Evolutionary conservation across 1,284 basidiomycete species (phyloP).

Genomic region (Cutaneotrichosporon arboriforme): DNA sequence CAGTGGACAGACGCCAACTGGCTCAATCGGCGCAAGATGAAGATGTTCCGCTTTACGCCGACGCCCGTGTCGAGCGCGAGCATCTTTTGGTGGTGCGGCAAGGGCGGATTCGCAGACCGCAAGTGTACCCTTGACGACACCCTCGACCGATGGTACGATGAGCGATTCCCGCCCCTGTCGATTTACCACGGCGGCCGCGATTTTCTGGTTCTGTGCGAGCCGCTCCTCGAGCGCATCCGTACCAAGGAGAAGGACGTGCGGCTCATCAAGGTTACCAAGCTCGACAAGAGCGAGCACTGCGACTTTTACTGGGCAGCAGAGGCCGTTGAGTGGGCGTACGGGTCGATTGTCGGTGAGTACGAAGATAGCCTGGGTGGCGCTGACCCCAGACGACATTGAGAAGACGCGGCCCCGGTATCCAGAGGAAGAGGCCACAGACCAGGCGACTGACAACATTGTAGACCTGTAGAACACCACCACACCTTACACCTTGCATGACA

Average conservation of each 20-base stretch:
- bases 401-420: slow-evolving; percentile 36
- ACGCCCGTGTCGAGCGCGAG: slow-evolving; percentile 55
- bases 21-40: slow-evolving; percentile 55
- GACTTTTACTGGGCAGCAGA: slow-evolving; percentile 57
- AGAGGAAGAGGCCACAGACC: slow-evolving; percentile 22
- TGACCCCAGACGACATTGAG: slow-evolving; percentile 38
- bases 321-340: slow-evolving; percentile 57
- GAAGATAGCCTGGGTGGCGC: not conserved
- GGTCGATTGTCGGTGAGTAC: slow-evolving; percentile 45
- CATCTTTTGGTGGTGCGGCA: slow-evolving; percentile 60
- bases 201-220: slow-evolving; percentile 53
- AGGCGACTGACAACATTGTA: not conserved
- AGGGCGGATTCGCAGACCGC: slow-evolving; percentile 56
- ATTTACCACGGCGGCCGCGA: slow-evolving; percentile 56
- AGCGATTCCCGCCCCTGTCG: slow-evolving; percentile 56
- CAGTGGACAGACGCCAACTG: slow-evolving; percentile 60
- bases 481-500: not conserved
- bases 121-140: slow-evolving; percentile 56
- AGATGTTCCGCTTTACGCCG: slow-evolving; percentile 62
- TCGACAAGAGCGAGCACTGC: slow-evolving; percentile 52
- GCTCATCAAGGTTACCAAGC: slow-evolving; percentile 53
- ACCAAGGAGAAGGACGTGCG: slow-evolving; percentile 52
- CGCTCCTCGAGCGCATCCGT: slow-evolving; percentile 51
- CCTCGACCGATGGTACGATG: slow-evolving; percentile 54
- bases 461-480: not conserved